These are phyloP conservation scores for Candida sanyaensis DNA, from an alignment of 1,139 yeast species.

Conservation along the genomic window DNA sequence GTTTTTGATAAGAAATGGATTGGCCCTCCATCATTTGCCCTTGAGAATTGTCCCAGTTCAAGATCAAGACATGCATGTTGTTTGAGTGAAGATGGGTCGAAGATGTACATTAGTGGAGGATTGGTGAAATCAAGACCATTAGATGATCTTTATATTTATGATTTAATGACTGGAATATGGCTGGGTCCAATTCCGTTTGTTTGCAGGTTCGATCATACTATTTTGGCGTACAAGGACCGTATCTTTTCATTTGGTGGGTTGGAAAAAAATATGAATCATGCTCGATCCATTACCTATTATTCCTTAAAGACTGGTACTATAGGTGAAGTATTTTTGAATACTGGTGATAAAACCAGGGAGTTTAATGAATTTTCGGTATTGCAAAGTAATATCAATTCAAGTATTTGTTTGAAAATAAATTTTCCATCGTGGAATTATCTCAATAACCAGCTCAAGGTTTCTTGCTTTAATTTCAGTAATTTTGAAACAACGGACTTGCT, in stretches of 20 bases:
- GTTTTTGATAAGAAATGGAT: slow-evolving; percentile 35
- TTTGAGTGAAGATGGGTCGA: slow-evolving; percentile 47
- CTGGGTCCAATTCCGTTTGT: slow-evolving; percentile 51
- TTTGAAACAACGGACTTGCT: slow-evolving; percentile 19
- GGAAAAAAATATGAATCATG: slow-evolving; percentile 57
- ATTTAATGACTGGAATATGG: slow-evolving; percentile 48
- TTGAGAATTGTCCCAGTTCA: slow-evolving; percentile 33
- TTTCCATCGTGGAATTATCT: slow-evolving; percentile 35
- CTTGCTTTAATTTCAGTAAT: slow-evolving; percentile 24
- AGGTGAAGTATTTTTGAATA: slow-evolving; percentile 39
- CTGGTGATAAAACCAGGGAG: slow-evolving; percentile 9
- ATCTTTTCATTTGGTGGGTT: slow-evolving; percentile 65
- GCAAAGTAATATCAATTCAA: slow-evolving; percentile 17
- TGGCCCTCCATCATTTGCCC: slow-evolving; percentile 32
- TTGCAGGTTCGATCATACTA: slow-evolving; percentile 54
- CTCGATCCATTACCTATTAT: slow-evolving; percentile 42
- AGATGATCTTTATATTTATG: slow-evolving; percentile 51
- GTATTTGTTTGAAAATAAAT: slow-evolving; percentile 32
- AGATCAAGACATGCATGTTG: slow-evolving; percentile 62
- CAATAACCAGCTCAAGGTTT: slow-evolving; percentile 20
- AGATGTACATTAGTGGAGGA: slow-evolving; percentile 59
- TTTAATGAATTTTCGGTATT: slow-evolving; percentile 3
- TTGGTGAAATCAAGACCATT: slow-evolving; percentile 39
- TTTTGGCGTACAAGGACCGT: slow-evolving; percentile 45
- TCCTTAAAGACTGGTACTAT: slow-evolving; percentile 46